Conservation (phyloP, 306 rosid species). For the Parietaria judaica region DNA sequence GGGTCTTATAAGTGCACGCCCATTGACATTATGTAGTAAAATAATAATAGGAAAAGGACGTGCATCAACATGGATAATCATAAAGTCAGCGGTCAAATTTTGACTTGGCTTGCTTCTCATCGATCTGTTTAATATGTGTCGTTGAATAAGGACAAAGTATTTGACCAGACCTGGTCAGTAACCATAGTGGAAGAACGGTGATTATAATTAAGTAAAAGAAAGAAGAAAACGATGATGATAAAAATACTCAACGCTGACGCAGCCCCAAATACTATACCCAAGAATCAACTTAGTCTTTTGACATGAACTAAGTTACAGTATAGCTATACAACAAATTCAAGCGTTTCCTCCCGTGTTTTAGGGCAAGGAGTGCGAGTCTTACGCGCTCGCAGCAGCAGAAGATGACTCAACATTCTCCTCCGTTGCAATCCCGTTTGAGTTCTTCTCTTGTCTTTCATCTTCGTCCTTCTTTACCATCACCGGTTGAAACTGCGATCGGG, state of each 20-base stretch:
- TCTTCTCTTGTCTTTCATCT: conserved; percentile 32
- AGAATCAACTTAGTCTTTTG: too few species aligned
- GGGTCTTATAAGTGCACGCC: too few species aligned
- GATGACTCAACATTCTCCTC: conserved; percentile 44
- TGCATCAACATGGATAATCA: not conserved
- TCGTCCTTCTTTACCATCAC: conserved; percentile 69
- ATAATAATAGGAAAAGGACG: not conserved
- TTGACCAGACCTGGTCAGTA: too few species aligned
- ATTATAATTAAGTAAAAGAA: too few species aligned
- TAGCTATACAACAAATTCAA: not conserved
- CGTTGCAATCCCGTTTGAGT: conserved; percentile 37
- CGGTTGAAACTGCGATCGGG: conserved; percentile 66
- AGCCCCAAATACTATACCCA: too few species aligned
- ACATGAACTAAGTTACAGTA: conserved; percentile 26
- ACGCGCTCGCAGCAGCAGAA: conserved; percentile 36
- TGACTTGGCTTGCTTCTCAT: not conserved
- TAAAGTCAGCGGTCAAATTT: not conserved
- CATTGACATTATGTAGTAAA: too few species aligned
- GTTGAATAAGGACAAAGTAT: too few species aligned
- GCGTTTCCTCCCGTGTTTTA: not conserved
- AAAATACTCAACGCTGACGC: too few species aligned
- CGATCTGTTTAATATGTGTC: too few species aligned
- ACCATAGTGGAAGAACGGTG: too few species aligned
- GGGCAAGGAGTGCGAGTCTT: conserved; percentile 7
- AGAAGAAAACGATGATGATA: too few species aligned